These are phyloP conservation scores for Mesotaenium endlicherianum DNA, from an alignment of 139 green algal species.

Conservation along the genomic window DNA sequence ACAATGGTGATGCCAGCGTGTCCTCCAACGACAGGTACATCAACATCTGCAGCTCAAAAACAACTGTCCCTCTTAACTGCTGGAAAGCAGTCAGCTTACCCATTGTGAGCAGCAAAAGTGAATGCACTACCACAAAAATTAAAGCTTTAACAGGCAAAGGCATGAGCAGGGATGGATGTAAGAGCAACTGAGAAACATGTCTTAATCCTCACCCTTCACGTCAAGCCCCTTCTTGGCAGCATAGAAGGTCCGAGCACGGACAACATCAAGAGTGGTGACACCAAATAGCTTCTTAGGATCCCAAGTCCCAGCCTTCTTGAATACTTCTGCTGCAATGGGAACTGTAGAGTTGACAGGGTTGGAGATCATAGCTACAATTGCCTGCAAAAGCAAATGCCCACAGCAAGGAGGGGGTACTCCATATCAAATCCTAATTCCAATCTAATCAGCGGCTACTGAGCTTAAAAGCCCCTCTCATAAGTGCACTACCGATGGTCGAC, in stretches of 20 bases:
- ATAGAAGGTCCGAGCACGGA: constrained; percentile 59
- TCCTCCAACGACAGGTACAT: constrained; percentile 92
- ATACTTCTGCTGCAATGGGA: constrained; percentile 92
- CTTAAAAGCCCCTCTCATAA: too few relatives aligned
- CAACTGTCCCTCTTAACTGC: too few relatives aligned
- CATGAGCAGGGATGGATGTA: too few relatives aligned
- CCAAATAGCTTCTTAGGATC: constrained; percentile 57
- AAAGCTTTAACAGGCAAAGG: too few relatives aligned
- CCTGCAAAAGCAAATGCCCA: constrained; percentile 10
- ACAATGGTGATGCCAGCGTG: constrained; percentile 98
- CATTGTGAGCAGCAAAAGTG: too few relatives aligned
- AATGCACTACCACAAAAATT: too few relatives aligned
- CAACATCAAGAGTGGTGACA: constrained; percentile 62
- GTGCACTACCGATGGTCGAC: too few relatives aligned
- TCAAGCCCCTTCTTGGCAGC: constrained; percentile 26
- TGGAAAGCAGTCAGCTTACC: too few relatives aligned
- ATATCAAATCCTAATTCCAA: too few relatives aligned
- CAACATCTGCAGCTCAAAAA: constrained; percentile 60
- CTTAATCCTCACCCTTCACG: constrained; percentile 7
- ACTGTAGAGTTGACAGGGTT: constrained; percentile 99
- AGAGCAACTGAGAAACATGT: too few relatives aligned
- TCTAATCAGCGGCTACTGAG: too few relatives aligned
- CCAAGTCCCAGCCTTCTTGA: constrained; percentile 64
- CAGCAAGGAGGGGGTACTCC: too few relatives aligned
- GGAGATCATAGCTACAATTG: constrained; percentile 79